Conservation (phyloP, 768 basidiomycete genomes). For the Wakefieldia striispora region DNA sequence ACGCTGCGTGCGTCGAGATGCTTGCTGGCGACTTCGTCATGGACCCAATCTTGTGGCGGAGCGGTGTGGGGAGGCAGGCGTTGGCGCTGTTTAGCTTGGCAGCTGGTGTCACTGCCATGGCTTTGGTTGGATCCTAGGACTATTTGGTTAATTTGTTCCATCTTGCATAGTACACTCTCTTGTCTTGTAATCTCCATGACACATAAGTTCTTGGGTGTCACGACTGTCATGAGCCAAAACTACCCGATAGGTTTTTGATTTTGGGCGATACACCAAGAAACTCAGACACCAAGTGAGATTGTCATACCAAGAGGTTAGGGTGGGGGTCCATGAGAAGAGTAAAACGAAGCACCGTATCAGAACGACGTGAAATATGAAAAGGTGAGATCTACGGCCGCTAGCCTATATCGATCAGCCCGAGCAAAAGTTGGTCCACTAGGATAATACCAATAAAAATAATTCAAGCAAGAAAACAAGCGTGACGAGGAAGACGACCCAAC, state of each 20-base stretch:
- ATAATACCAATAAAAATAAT: no score
- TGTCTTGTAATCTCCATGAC: not conserved
- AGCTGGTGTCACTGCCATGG: slow-evolving; percentile 63
- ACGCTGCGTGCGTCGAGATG: slow-evolving; percentile 84
- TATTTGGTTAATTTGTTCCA: no score
- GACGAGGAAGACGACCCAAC: no score
- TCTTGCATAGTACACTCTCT: no score
- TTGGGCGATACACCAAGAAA: no score
- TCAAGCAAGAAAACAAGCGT: no score
- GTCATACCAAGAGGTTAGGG: not conserved
- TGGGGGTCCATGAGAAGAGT: not conserved
- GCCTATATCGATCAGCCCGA: not conserved
- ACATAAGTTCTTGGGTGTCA: not conserved
- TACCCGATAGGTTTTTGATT: no score
- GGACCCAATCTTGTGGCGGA: slow-evolving; percentile 50
- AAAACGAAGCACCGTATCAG: not conserved
- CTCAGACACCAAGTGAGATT: not conserved
- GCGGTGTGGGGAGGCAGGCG: slow-evolving; percentile 38
- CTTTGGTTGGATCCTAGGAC: slow-evolving; percentile 43
- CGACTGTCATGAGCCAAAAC: no score
- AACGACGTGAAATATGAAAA: not conserved
- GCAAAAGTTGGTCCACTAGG: not conserved
- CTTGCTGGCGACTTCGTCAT: slow-evolving; percentile 83
- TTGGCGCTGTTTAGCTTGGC: slow-evolving; percentile 60
- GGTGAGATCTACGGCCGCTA: not conserved